Conservation (phyloP, 2,329 filamentous ascomycete species). For the Cercospora janseana region DNA sequence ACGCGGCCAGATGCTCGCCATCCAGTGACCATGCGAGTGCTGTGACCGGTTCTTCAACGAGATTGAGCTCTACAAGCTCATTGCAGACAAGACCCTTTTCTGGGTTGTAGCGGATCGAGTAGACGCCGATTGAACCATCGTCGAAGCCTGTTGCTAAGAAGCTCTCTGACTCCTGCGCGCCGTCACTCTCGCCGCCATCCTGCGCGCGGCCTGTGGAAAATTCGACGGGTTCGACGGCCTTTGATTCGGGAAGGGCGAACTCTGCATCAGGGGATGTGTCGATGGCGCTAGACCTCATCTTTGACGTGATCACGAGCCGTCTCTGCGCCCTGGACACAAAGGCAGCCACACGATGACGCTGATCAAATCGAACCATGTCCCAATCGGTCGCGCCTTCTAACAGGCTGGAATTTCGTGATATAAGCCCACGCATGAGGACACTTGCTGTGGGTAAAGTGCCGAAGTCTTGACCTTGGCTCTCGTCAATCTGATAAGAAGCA, state of each 20-base stretch:
- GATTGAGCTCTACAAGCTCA: constrained; percentile 24
- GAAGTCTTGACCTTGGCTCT: constrained; percentile 15
- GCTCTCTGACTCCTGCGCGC: constrained; percentile 8
- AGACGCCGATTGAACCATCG: constrained; percentile 43
- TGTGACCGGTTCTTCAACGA: constrained; percentile 37
- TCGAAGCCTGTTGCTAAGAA: constrained; percentile 43
- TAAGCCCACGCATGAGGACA: constrained; percentile 23
- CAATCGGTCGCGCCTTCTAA: constrained; percentile 19
- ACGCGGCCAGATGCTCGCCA: constrained; percentile 45
- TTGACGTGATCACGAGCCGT: constrained; percentile 38
- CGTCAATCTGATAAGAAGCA: constrained; percentile 25
- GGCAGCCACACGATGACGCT: constrained; percentile 34
- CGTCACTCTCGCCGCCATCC: constrained; percentile 8
- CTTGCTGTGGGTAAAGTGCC: constrained; percentile 11
- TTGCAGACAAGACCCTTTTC: constrained; percentile 15
- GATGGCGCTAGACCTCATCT: background rate
- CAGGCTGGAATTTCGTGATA: constrained; percentile 20
- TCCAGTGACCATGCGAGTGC: constrained; percentile 48
- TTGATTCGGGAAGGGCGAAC: constrained; percentile 18
- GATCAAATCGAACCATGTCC: constrained; percentile 42
- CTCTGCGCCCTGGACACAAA: constrained; percentile 33
- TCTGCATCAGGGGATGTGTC: constrained; percentile 11
- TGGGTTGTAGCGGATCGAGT: constrained; percentile 35
- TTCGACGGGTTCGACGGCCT: constrained; percentile 41
- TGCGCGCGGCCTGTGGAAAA: constrained; percentile 38